A percentile compares a stretch with the other conserved stretches of the same genome.
phyloP scores from a whole-genome alignment of 1,139 yeast species.

The Saccharomyces hybrid region DNA sequence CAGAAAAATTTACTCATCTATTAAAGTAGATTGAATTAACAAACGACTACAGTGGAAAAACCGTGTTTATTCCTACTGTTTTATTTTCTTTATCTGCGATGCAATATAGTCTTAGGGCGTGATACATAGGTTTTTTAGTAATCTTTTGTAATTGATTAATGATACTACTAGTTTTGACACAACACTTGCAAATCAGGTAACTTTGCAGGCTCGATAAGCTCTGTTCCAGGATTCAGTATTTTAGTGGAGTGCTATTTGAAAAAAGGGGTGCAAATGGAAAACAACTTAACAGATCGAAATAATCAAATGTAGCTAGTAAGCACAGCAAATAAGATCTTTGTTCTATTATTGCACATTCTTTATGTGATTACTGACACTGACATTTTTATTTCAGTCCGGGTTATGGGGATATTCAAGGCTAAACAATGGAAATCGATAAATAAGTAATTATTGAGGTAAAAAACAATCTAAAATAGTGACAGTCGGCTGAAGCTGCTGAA shows the following conservation, averaged over 20 bases:
- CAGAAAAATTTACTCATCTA: constrained; percentile 70
- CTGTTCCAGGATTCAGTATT: no score
- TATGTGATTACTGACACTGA: background rate
- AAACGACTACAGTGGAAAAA: background rate
- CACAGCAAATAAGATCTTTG: no score
- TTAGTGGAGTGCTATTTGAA: no score
- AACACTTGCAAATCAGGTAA: no score
- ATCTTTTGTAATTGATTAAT: background rate
- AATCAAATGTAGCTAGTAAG: no score
- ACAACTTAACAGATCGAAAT: no score
- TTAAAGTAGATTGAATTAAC: constrained; percentile 59
- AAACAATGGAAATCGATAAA: background rate
- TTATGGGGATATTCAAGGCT: background rate
- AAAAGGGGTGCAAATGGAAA: no score
- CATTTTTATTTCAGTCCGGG: background rate
- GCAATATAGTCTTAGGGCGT: background rate
- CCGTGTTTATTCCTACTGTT: constrained; percentile 1
- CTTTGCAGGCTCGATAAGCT: no score
- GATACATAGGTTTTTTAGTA: background rate
- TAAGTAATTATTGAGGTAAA: background rate
- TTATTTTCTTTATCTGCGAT: constrained; percentile 2
- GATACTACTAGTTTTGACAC: background rate
- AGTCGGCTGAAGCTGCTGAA: background rate
- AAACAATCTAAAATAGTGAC: background rate
- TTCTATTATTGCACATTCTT: no score